phyloP scores from a whole-genome alignment of 164 flowering plant genomes.

The Vitis amurensis region DNA sequence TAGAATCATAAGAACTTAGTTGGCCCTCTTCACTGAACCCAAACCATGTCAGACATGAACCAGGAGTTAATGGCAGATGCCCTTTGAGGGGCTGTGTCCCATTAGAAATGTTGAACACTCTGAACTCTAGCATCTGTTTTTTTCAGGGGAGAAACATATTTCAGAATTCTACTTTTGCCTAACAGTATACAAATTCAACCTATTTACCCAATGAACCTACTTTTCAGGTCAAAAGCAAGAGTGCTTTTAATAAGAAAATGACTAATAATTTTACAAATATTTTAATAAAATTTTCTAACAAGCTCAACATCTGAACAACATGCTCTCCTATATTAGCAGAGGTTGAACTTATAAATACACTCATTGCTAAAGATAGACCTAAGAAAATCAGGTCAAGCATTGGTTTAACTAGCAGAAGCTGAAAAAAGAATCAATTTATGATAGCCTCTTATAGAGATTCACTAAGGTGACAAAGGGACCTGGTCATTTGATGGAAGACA shows the following conservation, averaged over 20 bases:
- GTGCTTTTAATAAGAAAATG: no score
- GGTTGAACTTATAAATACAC: no score
- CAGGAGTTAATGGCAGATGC: conserved; percentile 78
- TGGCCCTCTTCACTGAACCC: conserved; percentile 97
- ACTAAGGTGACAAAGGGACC: conserved; percentile 37
- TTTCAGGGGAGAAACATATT: background rate
- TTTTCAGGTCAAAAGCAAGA: no score
- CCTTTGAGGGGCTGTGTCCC: conserved; percentile 64
- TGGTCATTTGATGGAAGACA: conserved; percentile 77
- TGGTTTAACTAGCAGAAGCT: background rate
- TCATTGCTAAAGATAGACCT: no score
- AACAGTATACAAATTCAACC: no score
- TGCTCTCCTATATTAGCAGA: no score
- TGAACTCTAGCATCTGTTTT: conserved; percentile 80
- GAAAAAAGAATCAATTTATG: background rate
- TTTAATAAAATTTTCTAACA: no score
- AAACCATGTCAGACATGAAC: conserved; percentile 81
- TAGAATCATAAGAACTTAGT: conserved; percentile 88
- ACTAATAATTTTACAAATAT: no score
- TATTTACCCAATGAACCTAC: no score
- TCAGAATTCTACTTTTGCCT: background rate
- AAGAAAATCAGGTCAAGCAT: no score
- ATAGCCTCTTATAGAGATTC: background rate
- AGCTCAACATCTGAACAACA: no score
- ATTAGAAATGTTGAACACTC: conserved; percentile 57